Base-by-base conservation (phyloP, 208 protist genomes). In the Wallacemonas sp. region DNA sequence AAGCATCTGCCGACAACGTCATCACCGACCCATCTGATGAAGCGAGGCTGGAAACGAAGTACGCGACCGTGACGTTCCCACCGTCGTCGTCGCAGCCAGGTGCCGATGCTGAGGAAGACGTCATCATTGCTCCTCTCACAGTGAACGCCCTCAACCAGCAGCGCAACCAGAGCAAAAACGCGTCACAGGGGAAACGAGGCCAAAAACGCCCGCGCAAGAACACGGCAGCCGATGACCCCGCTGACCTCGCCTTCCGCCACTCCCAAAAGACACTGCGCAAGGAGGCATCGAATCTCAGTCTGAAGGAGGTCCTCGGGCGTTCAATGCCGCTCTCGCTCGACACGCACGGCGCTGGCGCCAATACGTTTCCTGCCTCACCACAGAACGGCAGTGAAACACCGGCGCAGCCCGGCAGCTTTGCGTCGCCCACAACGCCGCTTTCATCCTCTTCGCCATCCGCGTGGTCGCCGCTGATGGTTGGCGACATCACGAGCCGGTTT, bases 401-500 rank as follows among this genome's bases (percentile, higher is more conserved):
- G 13, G 21, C 17, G 45, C 45, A 42, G 3, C 9, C 9, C n/a
- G 29, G 30, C 2, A 72, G 63, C 32, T 63, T 77, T 24, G 45
- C 68, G 22, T 79, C 75, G 45, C 65, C 71, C 29, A 58, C 68
- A 8, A 66, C 72, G 17, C 41, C 45, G 5, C 19, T 17, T n/a
- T n/a, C 74, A 22, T 66, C 78, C 2, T 61, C 73, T n/a, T 41
- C 38, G 44, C 73, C 81, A 36, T 84, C 80, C 9, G 58, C 64
- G 10, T 95, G 89, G 87, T 91, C 82, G 2, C 82, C 86, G 0
- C 42, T 63, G 10, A 38, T 88, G 8, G 84, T 77, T 0, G 68
- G 61, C 0, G 75, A 79, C 66, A 79, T 95, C 64, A 95, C 89
- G 17, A 85, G 65, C 55, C 81, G 67, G n/a, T 92, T 95, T 52